Evolutionary conservation across 345 rosid species (phyloP), one percentile per base, ranked within the genome.

Genomic region (Moricandia arvensis): DNA sequence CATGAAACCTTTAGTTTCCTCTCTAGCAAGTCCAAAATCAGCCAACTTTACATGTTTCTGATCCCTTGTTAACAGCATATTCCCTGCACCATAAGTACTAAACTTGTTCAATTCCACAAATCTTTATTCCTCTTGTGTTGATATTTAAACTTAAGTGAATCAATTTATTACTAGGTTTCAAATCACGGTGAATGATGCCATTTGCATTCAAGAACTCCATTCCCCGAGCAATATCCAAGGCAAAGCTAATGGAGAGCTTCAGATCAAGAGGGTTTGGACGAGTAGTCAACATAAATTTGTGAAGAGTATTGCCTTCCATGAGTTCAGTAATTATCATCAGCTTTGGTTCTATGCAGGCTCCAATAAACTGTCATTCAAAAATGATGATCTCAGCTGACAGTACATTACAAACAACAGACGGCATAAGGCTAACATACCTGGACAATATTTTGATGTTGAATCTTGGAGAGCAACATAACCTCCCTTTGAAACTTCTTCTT

Each of bases 21-120:
- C 93, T 75, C 90, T 86, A 1, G 96, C 96, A n/a, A 88, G 71
- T 55, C 96, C 93, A 43, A 90, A 90, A 71, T 90, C 96, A 30
- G 90, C 87, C 75, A 90, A 62, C 67, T 88, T 90, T n/a, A 90
- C 64, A 24, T 51, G 82, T 75, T 70, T 82, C 43, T 75, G 79
- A 71, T 90, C 91, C 41, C 79, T 81, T 1, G 90, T 79, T 54
- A 90, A 80, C 5, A 90, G 88, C 59, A 90, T n/a, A 80, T 90
- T 90, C 75, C 89, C 96, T 88, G 76, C 63, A 38, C 7, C 7
- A n/a, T 47, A 66, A 69, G 16, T 18, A 9, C 57, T 38, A 51
- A 7, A 34, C 55, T 68, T 61, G 7, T 33, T 67, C 67, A 15
- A 1, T 31, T 59, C 17, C 61, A 45, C 41, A 67, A 67, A 17